Evolutionary conservation across 148 eudicot species (phyloP).

Genomic region (Fagopyrum tataricum): DNA sequence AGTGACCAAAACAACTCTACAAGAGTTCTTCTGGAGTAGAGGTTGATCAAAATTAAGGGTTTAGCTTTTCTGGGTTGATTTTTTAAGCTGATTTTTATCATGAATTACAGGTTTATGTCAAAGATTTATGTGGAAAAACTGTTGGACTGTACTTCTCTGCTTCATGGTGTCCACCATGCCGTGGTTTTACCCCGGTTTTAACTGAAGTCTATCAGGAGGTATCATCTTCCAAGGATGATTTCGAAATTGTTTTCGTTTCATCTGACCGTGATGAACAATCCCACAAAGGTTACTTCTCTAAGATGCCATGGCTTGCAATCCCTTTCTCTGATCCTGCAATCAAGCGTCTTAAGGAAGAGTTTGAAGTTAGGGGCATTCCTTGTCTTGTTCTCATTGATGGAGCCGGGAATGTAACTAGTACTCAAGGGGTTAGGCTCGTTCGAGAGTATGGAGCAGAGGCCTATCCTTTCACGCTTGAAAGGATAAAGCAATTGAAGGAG

Average conservation of each 20-base stretch:
- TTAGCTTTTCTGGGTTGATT: background rate
- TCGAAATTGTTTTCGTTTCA: slow-evolving; percentile 42
- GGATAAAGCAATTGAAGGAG: slow-evolving; percentile 33
- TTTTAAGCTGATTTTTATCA: background rate
- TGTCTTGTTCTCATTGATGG: slow-evolving; percentile 36
- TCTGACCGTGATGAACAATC: slow-evolving; percentile 43
- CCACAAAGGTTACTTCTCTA: slow-evolving; percentile 33
- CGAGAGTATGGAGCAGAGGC: slow-evolving; percentile 32
- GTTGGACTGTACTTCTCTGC: slow-evolving; percentile 50
- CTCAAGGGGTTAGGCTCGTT: slow-evolving; percentile 35
- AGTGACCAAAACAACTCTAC: background rate
- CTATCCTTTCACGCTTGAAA: slow-evolving; percentile 39
- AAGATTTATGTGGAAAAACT: slow-evolving; percentile 30
- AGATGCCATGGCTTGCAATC: slow-evolving; percentile 58
- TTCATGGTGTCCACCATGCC: slow-evolving; percentile 60
- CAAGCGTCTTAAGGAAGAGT: slow-evolving; percentile 21
- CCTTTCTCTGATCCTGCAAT: slow-evolving; percentile 35
- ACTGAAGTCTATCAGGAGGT: slow-evolving; percentile 32
- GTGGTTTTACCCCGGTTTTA: slow-evolving; percentile 39
- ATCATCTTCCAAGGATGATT: slow-evolving; percentile 29
- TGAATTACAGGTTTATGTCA: slow-evolving; percentile 32
- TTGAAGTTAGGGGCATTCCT: slow-evolving; percentile 43
- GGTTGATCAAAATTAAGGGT: too few species aligned
- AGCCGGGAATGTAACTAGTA: slow-evolving; percentile 32
- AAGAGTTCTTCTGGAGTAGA: background rate